Evolutionary conservation across 306 rosid species (phyloP).

Genomic region (Geum urbanum): DNA sequence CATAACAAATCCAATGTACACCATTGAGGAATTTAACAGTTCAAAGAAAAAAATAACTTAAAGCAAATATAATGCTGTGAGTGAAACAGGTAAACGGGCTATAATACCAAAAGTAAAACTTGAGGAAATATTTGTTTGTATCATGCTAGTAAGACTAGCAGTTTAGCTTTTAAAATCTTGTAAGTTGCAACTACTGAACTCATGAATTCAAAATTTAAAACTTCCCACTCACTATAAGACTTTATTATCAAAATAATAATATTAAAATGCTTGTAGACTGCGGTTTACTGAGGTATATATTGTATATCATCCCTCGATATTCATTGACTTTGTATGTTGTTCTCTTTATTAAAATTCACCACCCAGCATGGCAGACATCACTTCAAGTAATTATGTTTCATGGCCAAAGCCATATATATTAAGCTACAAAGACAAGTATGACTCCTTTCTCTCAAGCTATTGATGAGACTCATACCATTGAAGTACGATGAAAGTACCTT

Average conservation of each 20-base stretch:
- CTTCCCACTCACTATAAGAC: neutral
- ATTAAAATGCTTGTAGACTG: neutral
- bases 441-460: neutral
- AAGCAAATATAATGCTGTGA: neutral
- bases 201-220: neutral
- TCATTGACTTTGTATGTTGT: neutral
- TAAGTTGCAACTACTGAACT: neutral
- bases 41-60: neutral
- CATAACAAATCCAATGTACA: neutral
- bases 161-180: neutral
- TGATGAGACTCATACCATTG: neutral
- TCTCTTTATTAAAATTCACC: neutral
- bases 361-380: neutral
- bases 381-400: neutral
- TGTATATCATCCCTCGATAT: neutral
- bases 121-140: neutral
- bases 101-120: neutral
- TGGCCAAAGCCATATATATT: neutral
- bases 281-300: neutral
- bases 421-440: neutral
- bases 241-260: neutral
- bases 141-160: neutral
- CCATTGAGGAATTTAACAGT: neutral
- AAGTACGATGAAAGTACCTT: conserved; percentile 19
- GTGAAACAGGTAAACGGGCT: neutral